phyloP scores from a whole-genome alignment of 75 land plant species.

The Selaginella moellendorffii region DNA sequence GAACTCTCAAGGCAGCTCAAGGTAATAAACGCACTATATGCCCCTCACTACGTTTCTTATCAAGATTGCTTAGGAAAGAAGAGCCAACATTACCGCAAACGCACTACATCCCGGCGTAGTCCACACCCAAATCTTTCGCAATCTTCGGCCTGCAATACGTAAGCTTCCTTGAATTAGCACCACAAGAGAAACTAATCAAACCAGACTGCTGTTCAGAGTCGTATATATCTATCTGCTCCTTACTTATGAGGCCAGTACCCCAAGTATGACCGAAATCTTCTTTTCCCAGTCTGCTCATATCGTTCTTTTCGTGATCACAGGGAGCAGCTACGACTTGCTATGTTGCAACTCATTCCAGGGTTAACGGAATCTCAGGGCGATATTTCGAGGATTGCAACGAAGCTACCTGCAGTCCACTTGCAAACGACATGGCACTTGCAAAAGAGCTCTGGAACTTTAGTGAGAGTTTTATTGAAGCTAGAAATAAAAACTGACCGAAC shows the following conservation, averaged over 20 bases:
- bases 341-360: not conserved
- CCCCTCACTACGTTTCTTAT: no score
- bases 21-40: constrained; percentile 16
- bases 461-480: constrained; percentile 1
- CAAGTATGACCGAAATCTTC: no score
- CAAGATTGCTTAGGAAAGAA: constrained; percentile 49
- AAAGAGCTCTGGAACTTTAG: constrained; percentile 32
- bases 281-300: no score
- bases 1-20: constrained; percentile 44
- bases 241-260: not conserved
- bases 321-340: constrained; percentile 9
- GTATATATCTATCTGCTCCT: not conserved
- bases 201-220: not conserved
- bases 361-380: not conserved
- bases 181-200: no score
- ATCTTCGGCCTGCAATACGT: constrained; percentile 52
- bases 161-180: no score
- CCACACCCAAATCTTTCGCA: constrained; percentile 57
- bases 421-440: constrained; percentile 26
- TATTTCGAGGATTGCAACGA: constrained; percentile 9
- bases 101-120: constrained; percentile 77
- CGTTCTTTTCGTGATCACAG: not conserved
- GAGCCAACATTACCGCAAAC: constrained; percentile 49
- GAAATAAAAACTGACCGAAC: not conserved
- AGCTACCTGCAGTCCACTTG: constrained; percentile 28